Evolutionary conservation across 139 green algal genomes (phyloP), one percentile per base, ranked within the genome.

Genomic region (Nannochloris sp.): DNA sequence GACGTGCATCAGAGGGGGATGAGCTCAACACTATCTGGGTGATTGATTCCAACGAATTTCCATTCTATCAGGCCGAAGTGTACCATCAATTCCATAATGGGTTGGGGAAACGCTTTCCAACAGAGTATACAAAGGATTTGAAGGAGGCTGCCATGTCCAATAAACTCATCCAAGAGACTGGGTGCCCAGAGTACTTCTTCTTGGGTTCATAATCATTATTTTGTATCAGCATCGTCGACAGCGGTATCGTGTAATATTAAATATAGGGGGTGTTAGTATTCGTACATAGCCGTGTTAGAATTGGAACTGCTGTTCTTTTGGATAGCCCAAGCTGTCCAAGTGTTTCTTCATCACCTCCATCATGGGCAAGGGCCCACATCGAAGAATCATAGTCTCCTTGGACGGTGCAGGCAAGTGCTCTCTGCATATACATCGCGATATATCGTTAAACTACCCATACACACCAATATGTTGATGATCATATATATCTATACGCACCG

Each of bases 21-120:
- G 27, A 80, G 5, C 56, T 89, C 57, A 88, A 89, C 69, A 68
- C 48, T 0, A 67, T 82, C 36, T 77, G 64, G 37, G 24, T 78
- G 48, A 71, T 90, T 34, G 86, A 96, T 72, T 84, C 74, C 23
- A 65, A 68, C 48, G 24, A 68, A 57, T 67, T 93, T 51, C 79
- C 78, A 11, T 94, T 94, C 67, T 79, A 92, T 75, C 72, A 58
- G 5, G 89, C 89, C 3, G 89, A 96, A 74, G 18, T 59, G 59
- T 96, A 92, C 75, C 89, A 96, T 67, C 89, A 96, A 76, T 93
- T 87, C 73, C 87, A 96, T 78, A 75, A 75, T 44, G 69, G 69
- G 18, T 36, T 75, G 2, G 69, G 76, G 29, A 59, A 71, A 14
- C 12, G 57, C 0, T 83, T 82, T 43, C 63, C 71, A 10, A 50